Conservation (phyloP, 176 grass and related monocot species). For the Ampelocalamus luodianensis region DNA sequence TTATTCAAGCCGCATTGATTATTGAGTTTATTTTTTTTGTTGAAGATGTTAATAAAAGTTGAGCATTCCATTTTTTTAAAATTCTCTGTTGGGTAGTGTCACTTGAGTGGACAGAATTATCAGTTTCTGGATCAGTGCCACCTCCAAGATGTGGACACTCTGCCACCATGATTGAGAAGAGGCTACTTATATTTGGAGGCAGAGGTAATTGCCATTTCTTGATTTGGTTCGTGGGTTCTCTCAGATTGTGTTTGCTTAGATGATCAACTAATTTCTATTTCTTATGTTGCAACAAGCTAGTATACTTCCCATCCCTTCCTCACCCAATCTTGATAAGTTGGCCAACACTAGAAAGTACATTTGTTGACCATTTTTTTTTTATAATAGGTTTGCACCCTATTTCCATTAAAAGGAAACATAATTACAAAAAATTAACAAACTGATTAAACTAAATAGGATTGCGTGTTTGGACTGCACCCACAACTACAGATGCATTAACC, state of each 20-base stretch:
- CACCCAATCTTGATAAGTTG: background rate
- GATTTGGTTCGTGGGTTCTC: background rate
- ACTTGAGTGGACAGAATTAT: slow-evolving; percentile 89
- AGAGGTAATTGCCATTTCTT: slow-evolving; percentile 66
- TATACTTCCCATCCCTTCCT: background rate
- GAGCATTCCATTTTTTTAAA: slow-evolving; percentile 10
- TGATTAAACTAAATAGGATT: too few relatives aligned
- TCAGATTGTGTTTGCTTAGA: background rate
- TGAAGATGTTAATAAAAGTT: slow-evolving; percentile 19
- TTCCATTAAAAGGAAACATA: too few relatives aligned
- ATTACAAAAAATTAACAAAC: too few relatives aligned
- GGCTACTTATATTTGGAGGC: slow-evolving; percentile 87
- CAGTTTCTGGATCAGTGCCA: slow-evolving; percentile 73
- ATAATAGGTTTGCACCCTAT: too few relatives aligned
- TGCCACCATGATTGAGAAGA: slow-evolving; percentile 97
- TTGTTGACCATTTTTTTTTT: background rate
- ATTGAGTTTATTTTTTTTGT: slow-evolving; percentile 23
- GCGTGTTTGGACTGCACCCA: too few relatives aligned
- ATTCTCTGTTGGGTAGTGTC: slow-evolving; percentile 59
- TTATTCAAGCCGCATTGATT: slow-evolving; percentile 28
- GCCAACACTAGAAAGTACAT: slow-evolving; percentile 6
- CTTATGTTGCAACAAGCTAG: background rate
- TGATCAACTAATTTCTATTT: slow-evolving; percentile 2
- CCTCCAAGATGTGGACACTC: slow-evolving; percentile 91
- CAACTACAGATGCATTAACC: too few relatives aligned